Percentiles rank a stretch among this genome's conserved stretches.
These are phyloP conservation scores for Xylaria scruposa DNA, from an alignment of 495 filamentous ascomycete species.

Conservation along the genomic window DNA sequence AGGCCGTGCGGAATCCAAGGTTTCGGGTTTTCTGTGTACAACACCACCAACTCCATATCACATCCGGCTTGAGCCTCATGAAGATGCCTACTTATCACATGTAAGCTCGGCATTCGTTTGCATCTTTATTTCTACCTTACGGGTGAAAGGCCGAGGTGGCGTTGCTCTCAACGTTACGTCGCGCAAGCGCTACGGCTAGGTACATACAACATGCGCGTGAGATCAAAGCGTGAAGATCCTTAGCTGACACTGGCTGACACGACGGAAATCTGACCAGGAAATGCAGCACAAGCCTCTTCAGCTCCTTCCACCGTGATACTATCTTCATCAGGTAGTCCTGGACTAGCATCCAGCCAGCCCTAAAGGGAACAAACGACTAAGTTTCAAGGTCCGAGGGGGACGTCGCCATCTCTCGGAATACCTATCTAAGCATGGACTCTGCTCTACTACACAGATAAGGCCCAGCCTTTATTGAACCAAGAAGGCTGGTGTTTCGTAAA, in stretches of 20 bases:
- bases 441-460: not conserved
- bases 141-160: not conserved
- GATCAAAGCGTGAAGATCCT: not conserved
- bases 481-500: not conserved
- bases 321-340: not conserved
- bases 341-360: not conserved
- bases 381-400: not conserved
- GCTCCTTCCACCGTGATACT: not conserved
- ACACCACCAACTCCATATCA: not conserved
- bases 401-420: not conserved
- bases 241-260: not conserved
- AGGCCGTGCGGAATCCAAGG: not conserved
- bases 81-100: slow-evolving; percentile 9
- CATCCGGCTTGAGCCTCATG: not conserved
- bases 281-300: not conserved
- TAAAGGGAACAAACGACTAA: not conserved
- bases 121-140: not conserved
- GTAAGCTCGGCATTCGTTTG: slow-evolving; percentile 17
- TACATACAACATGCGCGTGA: slow-evolving; percentile 15
- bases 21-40: not conserved
- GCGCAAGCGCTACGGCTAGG: slow-evolving; percentile 7
- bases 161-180: slow-evolving; percentile 1
- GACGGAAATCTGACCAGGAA: not conserved
- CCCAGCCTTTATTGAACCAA: not conserved
- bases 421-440: not conserved